Conservation (phyloP, 2,329 filamentous ascomycete genomes). For the Amylocarpus encephaloides region DNA sequence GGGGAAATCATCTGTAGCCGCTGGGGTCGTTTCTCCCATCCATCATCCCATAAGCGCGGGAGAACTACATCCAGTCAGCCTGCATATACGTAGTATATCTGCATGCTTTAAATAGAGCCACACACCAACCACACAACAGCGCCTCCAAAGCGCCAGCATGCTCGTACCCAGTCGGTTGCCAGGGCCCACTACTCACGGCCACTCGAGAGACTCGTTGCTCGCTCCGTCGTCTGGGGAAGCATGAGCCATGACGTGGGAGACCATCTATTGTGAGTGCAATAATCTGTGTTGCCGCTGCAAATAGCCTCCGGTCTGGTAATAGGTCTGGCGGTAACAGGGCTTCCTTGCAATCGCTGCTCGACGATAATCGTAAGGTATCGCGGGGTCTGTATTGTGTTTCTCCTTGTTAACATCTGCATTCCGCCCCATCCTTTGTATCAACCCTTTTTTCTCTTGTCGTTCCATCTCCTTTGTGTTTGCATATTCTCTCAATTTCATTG, state of each 20-base stretch:
- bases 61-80: slow-evolving; percentile 8
- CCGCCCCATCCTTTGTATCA: slow-evolving; percentile 5
- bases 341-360: not conserved
- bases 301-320: slow-evolving; percentile 9
- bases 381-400: slow-evolving; percentile 15
- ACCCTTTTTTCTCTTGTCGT: slow-evolving; percentile 7
- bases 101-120: slow-evolving; percentile 10
- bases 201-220: slow-evolving; percentile 2
- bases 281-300: slow-evolving; percentile 12
- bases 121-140: slow-evolving; percentile 4
- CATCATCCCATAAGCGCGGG: not conserved
- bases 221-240: not conserved
- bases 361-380: not conserved
- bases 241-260: not conserved
- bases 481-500: slow-evolving; percentile 10
- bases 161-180: not conserved
- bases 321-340: slow-evolving; percentile 4
- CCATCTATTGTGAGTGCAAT: not conserved
- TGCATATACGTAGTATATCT: slow-evolving; percentile 6
- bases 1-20: not conserved
- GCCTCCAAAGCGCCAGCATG: not conserved
- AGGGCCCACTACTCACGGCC: not conserved
- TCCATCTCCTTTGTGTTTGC: slow-evolving; percentile 7
- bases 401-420: slow-evolving; percentile 10
- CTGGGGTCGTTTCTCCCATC: not conserved